Percentiles rank a stretch among this genome's conserved stretches.
These are phyloP conservation scores for Rhamnella rubrinervis DNA, from an alignment of 331 rosid genomes.

Conservation along the genomic window DNA sequence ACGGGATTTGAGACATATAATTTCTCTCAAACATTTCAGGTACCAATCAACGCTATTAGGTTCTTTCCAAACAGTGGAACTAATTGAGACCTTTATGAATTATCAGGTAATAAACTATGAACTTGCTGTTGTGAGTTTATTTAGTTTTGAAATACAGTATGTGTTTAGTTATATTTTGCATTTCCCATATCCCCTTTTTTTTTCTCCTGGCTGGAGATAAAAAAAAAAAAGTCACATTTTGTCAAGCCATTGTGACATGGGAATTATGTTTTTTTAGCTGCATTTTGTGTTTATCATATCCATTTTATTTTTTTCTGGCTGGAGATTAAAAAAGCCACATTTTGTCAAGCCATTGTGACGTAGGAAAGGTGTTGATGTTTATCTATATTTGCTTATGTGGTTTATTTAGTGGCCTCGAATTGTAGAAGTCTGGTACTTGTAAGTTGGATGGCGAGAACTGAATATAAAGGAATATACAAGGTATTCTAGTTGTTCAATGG, in stretches of 20 bases:
- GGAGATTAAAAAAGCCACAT: not conserved
- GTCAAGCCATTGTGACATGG: too few species aligned
- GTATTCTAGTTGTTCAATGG: not conserved
- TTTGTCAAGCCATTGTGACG: too few species aligned
- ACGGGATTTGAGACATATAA: too few species aligned
- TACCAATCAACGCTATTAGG: constrained; percentile 93
- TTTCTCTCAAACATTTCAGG: constrained; percentile 41
- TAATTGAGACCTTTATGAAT: constrained; percentile 95
- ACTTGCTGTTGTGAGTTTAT: not conserved
- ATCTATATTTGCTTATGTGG: not conserved
- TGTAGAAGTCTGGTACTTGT: not conserved
- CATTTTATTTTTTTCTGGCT: not conserved
- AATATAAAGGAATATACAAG: not conserved
- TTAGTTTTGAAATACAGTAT: not conserved
- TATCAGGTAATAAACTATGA: constrained; percentile 68
- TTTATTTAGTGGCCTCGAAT: not conserved
- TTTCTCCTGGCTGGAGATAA: not conserved
- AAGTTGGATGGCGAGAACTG: not conserved
- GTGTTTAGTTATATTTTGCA: not conserved
- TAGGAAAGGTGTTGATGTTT: not conserved
- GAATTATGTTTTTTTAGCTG: not conserved
- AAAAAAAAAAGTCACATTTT: not conserved
- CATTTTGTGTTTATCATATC: too few species aligned
- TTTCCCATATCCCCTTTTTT: not conserved
- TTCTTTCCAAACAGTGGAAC: constrained; percentile 87